Percentiles rank a stretch among this genome's conserved stretches.
These are phyloP conservation scores for Halteria grandinella DNA, from an alignment of 73 alveolate species.

Conservation along the genomic window DNA sequence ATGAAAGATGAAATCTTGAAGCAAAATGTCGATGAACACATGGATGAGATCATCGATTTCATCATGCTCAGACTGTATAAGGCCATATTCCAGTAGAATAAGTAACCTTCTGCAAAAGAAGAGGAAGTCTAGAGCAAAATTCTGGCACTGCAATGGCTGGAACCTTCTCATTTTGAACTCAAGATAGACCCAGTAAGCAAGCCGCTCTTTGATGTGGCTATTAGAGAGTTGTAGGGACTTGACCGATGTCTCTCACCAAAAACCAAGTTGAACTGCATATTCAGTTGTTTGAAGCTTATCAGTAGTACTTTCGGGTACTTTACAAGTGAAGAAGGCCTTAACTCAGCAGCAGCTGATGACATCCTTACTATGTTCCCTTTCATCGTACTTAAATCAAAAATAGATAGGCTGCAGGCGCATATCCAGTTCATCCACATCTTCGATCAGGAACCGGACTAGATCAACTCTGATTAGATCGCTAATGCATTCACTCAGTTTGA, in stretches of 20 bases:
- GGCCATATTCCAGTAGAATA: neutral
- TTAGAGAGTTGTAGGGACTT: conserved; percentile 11
- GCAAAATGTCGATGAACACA: conserved; percentile 46
- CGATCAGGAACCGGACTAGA: conserved; percentile 21
- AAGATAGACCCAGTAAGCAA: neutral
- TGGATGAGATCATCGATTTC: conserved; percentile 38
- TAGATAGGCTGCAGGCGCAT: conserved; percentile 37
- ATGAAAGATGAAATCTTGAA: conserved; percentile 23
- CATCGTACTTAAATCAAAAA: conserved; percentile 20
- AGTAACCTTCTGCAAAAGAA: conserved; percentile 7
- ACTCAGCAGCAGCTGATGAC: conserved; percentile 51
- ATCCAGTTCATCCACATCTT: conserved; percentile 34
- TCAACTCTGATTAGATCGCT: conserved; percentile 44
- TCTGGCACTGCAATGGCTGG: conserved; percentile 24
- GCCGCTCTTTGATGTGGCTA: conserved; percentile 46
- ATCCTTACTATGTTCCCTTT: conserved; percentile 42
- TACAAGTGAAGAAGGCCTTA: conserved; percentile 31
- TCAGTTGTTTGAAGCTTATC: conserved; percentile 18
- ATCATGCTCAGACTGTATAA: conserved; percentile 31
- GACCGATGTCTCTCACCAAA: conserved; percentile 26
- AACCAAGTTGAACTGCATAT: conserved; percentile 20
- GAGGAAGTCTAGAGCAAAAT: conserved; percentile 25
- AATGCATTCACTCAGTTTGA: conserved; percentile 37
- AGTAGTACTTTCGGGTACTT: conserved; percentile 20
- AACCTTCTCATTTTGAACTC: conserved; percentile 26